Evolutionary conservation across 805 yeast species (phyloP), one percentile per base, ranked within the genome.

Genomic region (Ogataea trehalophila): DNA sequence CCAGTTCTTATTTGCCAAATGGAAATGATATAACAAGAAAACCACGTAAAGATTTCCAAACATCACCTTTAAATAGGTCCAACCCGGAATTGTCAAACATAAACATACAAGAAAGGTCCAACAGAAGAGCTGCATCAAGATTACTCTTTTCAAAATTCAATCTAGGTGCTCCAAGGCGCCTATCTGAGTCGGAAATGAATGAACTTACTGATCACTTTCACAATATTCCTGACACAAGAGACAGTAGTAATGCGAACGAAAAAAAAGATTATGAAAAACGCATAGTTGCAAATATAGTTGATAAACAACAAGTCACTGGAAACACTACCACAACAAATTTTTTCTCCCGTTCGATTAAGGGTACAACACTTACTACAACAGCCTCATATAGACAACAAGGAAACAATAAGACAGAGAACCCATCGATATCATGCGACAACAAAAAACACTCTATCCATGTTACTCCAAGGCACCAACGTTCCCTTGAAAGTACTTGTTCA

Each of bases 91-190:
- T 26, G 11, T 26, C 31, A 26, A 26, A 26, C 11, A 26, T 9
- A 8, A 11, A 9, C 9, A 26, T 1, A 26, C 31, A 26, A 26
- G 31, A 26, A 26, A 26, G 31, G 2, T 11, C 31, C 1, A 26
- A 26, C 9, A 26, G 31, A 26, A 11, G 31, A 26, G 4, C 31
- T 26, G 33, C 43, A 16, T 33, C 42, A 22, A 43, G 42, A 16
- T 38, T 18, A 22, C 18, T 34, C 36, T 53, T 63, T 26, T 47
- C 61, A 1, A 63, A 75, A 48, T 62, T 76, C 20, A 62, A 63
- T 13, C 39, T 78, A 37, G 83, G 83, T 2, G 81, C 80, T 11
- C 81, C 82, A 1, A 70, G 75, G 52, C 59, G 83, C 42, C 68
- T 75, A 2, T 61, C 71, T 38, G 69, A 59, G 20, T 50, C 42